These are phyloP conservation scores for Evernia prunastri DNA, from an alignment of 495 filamentous ascomycete genomes.

Conservation along the genomic window DNA sequence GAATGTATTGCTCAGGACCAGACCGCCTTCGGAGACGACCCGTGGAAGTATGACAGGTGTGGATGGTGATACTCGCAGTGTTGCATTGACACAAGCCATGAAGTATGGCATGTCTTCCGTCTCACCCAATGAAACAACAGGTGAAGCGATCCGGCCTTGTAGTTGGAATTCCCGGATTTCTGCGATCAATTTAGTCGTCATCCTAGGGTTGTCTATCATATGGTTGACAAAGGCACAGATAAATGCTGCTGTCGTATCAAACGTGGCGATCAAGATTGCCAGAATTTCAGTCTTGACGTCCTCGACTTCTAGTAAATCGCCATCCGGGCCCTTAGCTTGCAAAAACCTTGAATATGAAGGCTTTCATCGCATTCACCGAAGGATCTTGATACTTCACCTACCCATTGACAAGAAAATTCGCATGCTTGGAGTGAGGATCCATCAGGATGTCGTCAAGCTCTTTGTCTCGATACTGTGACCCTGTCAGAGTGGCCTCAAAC, in stretches of 20 bases:
- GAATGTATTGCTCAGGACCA: not conserved
- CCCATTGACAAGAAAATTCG: not conserved
- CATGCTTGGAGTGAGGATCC: not conserved
- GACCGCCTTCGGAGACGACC: not conserved
- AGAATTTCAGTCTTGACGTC: conserved; percentile 6
- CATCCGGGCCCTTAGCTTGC: not conserved
- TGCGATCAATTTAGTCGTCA: too few relatives aligned
- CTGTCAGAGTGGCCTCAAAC: too few relatives aligned
- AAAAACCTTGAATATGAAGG: not conserved
- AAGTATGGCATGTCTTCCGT: too few relatives aligned
- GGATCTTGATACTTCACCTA: not conserved
- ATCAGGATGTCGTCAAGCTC: too few relatives aligned
- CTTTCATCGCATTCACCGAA: not conserved
- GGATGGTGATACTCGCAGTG: conserved; percentile 1
- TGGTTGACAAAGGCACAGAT: too few relatives aligned
- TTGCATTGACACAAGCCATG: not conserved
- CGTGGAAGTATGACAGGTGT: conserved; percentile 2
- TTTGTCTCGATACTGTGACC: not conserved
- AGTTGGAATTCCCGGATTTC: too few relatives aligned
- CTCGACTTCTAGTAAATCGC: not conserved
- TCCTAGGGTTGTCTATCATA: too few relatives aligned
- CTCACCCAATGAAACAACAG: too few relatives aligned
- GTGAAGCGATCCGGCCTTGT: too few relatives aligned
- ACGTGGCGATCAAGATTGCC: too few relatives aligned
- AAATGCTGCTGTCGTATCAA: too few relatives aligned